Evolutionary conservation across 176 grass and related monocot genomes (phyloP).

Genomic region (Phragmites australis): DNA sequence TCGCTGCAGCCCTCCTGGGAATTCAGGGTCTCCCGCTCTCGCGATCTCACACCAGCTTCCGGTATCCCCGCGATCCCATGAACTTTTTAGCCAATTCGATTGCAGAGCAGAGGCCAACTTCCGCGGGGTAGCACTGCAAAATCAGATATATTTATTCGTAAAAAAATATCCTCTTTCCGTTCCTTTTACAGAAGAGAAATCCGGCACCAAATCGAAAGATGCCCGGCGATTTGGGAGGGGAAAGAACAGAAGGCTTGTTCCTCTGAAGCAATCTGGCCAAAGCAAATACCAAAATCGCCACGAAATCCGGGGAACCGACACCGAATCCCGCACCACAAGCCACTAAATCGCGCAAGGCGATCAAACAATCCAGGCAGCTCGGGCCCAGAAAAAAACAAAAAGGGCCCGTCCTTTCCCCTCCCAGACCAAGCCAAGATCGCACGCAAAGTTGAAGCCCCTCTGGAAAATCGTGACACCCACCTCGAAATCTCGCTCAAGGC

Average conservation of each 20-base stretch:
- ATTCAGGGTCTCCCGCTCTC: constrained; percentile 12
- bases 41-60: constrained; percentile 41
- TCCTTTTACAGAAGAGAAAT: neutral
- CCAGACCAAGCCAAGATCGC: neutral
- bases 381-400: neutral
- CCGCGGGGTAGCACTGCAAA: constrained; percentile 35
- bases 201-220: neutral
- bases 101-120: neutral
- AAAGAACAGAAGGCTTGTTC: neutral
- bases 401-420: neutral
- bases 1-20: constrained; percentile 3
- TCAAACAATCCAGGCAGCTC: neutral
- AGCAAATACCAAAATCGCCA: neutral
- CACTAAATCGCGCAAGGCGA: neutral
- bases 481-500: neutral
- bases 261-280: neutral
- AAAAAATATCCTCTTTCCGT: neutral
- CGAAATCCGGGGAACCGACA: neutral
- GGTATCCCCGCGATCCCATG: constrained; percentile 34
- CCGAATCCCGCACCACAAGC: neutral
- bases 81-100: constrained; percentile 18
- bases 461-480: constrained; percentile 22
- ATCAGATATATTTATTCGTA: constrained; percentile 4
- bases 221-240: neutral
- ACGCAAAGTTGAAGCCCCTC: neutral